Evolutionary conservation across 345 rosid genomes (phyloP).

Genomic region (Iberis pinnata): DNA sequence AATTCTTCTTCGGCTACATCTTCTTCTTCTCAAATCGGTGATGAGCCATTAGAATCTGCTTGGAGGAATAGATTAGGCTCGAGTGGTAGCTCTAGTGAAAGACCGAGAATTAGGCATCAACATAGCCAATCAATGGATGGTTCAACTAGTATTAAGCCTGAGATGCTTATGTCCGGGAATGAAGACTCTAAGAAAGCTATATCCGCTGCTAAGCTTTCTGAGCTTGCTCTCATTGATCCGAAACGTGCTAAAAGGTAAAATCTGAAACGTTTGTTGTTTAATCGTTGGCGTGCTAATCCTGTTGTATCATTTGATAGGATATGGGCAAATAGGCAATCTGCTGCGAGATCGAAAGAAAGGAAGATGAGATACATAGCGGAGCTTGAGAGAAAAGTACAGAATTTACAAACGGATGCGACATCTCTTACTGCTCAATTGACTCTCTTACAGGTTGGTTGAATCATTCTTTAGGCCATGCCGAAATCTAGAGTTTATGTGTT

Average conservation of each 20-base stretch:
- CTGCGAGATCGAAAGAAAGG: slow-evolving; percentile 94
- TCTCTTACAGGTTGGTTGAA: slow-evolving; percentile 62
- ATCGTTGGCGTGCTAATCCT: background rate
- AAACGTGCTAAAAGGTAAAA: slow-evolving; percentile 86
- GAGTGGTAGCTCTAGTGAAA: slow-evolving; percentile 41
- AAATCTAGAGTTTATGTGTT: background rate
- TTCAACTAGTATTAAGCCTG: slow-evolving; percentile 58
- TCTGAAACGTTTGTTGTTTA: background rate
- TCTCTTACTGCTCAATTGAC: slow-evolving; percentile 84
- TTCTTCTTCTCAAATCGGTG: slow-evolving; percentile 48
- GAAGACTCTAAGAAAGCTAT: slow-evolving; percentile 77
- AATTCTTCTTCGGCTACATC: slow-evolving; percentile 55
- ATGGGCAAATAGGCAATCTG: slow-evolving; percentile 97
- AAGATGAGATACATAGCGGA: slow-evolving; percentile 91
- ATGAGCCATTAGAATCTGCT: slow-evolving; percentile 40
- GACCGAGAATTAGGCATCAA: slow-evolving; percentile 80
- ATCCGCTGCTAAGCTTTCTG: slow-evolving; percentile 86
- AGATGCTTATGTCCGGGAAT: slow-evolving; percentile 65
- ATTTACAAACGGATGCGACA: slow-evolving; percentile 85
- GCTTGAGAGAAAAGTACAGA: slow-evolving; percentile 86
- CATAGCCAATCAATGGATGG: slow-evolving; percentile 94
- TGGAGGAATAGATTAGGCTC: slow-evolving; percentile 8
- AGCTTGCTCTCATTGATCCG: slow-evolving; percentile 92
- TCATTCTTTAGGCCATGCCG: background rate
- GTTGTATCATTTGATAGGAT: slow-evolving; percentile 42